These are phyloP conservation scores for Plasmodium chabaudi DNA, from an alignment of 169 alveolate species.

Conservation along the genomic window DNA sequence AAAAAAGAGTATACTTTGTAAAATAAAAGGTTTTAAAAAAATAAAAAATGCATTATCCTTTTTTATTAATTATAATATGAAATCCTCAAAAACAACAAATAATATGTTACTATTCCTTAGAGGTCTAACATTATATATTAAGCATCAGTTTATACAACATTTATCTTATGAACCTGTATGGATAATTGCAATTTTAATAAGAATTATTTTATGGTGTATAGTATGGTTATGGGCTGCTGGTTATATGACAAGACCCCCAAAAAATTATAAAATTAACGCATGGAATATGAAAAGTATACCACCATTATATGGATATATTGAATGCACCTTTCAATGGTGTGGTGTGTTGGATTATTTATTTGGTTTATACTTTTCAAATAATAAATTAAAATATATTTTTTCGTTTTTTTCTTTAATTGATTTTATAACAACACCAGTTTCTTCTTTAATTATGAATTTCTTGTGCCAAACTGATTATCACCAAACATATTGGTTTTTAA, in stretches of 20 bases:
- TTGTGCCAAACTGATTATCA: conserved; percentile 60
- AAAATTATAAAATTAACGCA: conserved; percentile 76
- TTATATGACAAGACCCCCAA: conserved; percentile 82
- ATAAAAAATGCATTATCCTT: conserved; percentile 27
- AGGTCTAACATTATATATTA: conserved; percentile 32
- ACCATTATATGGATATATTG: conserved; percentile 78
- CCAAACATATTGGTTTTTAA: conserved; percentile 76
- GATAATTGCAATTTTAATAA: conserved; percentile 81
- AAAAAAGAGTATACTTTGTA: not conserved
- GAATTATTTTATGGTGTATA: conserved; percentile 84
- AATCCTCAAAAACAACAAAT: conserved; percentile 34
- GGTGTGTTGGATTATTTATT: conserved; percentile 79
- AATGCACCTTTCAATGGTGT: conserved; percentile 83
- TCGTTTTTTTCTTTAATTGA: conserved; percentile 84
- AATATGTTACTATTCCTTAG: conserved; percentile 38
- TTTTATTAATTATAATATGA: conserved; percentile 62
- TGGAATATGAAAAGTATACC: conserved; percentile 85
- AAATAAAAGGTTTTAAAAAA: conserved; percentile 10
- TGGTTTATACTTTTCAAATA: conserved; percentile 77
- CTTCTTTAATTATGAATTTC: conserved; percentile 77
- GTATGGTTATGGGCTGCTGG: conserved; percentile 88
- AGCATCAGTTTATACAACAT: conserved; percentile 47
- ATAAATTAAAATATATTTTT: conserved; percentile 78
- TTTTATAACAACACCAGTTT: conserved; percentile 83
- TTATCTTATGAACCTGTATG: conserved; percentile 77